A percentile compares a stretch with the other conserved stretches of the same genome.
phyloP scores from a whole-genome alignment of 129 eudicot species.

The Saussurea involucrata region DNA sequence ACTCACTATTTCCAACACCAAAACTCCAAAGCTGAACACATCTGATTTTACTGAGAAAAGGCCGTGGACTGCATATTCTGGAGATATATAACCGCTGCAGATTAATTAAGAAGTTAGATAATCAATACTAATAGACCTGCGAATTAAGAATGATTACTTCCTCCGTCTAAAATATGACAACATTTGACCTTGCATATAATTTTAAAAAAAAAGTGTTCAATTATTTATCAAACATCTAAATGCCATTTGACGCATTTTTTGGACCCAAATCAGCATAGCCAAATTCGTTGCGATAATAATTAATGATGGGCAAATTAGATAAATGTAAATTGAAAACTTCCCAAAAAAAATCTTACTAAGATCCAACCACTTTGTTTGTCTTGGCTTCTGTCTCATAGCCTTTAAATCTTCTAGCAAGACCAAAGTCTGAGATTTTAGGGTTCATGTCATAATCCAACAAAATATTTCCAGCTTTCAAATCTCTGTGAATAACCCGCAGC shows the following conservation, averaged over 20 bases:
- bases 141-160: no score
- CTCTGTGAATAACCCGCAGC: neutral
- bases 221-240: no score
- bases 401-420: neutral
- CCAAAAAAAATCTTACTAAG: neutral
- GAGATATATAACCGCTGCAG: conserved; percentile 12
- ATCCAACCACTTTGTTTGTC: neutral
- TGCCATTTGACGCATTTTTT: no score
- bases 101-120: neutral
- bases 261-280: no score
- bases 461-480: neutral
- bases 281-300: no score
- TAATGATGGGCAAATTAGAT: no score
- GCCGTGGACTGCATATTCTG: conserved; percentile 17
- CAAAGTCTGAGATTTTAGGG: neutral
- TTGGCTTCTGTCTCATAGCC: neutral
- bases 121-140: no score
- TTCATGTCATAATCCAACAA: neutral
- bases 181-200: no score
- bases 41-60: conserved; percentile 9
- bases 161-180: no score
- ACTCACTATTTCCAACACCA: conserved; percentile 11
- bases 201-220: no score
- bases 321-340: no score
- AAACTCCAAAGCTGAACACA: conserved; percentile 14